These are phyloP conservation scores for Plenodomus tracheiphilus DNA, from an alignment of 2,329 filamentous ascomycete genomes.

Conservation along the genomic window DNA sequence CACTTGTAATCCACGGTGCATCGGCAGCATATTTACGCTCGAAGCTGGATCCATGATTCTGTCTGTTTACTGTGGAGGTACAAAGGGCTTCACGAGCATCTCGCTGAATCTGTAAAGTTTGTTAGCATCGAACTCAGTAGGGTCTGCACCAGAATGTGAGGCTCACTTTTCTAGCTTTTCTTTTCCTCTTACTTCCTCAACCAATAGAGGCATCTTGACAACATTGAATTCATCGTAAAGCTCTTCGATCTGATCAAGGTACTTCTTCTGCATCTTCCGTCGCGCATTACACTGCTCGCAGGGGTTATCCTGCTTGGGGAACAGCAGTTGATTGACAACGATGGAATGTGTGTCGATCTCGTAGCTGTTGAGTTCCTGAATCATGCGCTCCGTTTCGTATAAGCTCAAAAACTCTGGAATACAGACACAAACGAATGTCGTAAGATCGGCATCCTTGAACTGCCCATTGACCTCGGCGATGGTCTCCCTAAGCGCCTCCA, in stretches of 20 bases:
- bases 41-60: no score
- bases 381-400: slow-evolving; percentile 99
- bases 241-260: slow-evolving; percentile 97
- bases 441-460: slow-evolving; percentile 95
- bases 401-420: slow-evolving; percentile 96
- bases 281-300: slow-evolving; percentile 96
- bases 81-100: slow-evolving; percentile 77
- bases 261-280: slow-evolving; percentile 99
- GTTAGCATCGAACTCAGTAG: slow-evolving; percentile 13
- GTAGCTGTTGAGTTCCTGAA: slow-evolving; percentile 93
- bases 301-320: slow-evolving; percentile 79
- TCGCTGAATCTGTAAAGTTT: slow-evolving; percentile 65
- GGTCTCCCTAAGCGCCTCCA: slow-evolving; percentile 89
- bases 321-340: slow-evolving; percentile 96
- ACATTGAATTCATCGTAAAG: slow-evolving; percentile 99
- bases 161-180: slow-evolving; percentile 78
- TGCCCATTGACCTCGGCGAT: slow-evolving; percentile 96
- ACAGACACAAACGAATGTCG: slow-evolving; percentile 97
- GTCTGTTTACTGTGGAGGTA: slow-evolving; percentile 61
- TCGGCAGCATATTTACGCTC: no score
- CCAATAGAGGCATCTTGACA: slow-evolving; percentile 94
- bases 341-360: slow-evolving; percentile 96
- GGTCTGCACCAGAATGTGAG: not conserved
- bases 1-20: no score
- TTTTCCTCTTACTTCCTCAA: slow-evolving; percentile 94